Conservation (phyloP, 2,329 filamentous ascomycete species). For the Rhynchosporium graminicola region DNA sequence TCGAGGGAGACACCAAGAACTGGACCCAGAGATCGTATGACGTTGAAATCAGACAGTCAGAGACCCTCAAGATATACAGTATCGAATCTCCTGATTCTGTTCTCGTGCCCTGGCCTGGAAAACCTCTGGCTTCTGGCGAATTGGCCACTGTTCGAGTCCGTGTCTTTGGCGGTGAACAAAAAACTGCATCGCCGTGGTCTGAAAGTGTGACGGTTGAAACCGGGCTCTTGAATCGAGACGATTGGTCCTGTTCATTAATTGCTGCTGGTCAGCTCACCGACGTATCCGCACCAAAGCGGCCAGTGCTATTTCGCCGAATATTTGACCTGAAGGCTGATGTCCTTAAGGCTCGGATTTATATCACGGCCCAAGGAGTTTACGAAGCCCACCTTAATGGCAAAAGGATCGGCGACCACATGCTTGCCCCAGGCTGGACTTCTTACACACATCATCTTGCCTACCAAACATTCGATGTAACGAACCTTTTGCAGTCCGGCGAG, state of each 20-base stretch:
- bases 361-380: slow-evolving; percentile 43
- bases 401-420: slow-evolving; percentile 36
- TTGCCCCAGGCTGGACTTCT: slow-evolving; percentile 46
- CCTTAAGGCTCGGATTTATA: slow-evolving; percentile 40
- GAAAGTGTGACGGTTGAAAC: slow-evolving; percentile 38
- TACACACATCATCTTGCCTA: slow-evolving; percentile 53
- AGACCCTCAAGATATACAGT: slow-evolving; percentile 10
- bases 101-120: slow-evolving; percentile 48
- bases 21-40: slow-evolving; percentile 50
- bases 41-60: slow-evolving; percentile 43
- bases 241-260: slow-evolving; percentile 6
- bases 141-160: slow-evolving; percentile 36
- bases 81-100: slow-evolving; percentile 38
- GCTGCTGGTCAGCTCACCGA: not conserved
- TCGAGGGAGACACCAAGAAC: slow-evolving; percentile 43
- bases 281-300: slow-evolving; percentile 23
- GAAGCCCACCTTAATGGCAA: slow-evolving; percentile 42
- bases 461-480: slow-evolving; percentile 53
- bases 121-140: slow-evolving; percentile 37
- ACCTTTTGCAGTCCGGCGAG: slow-evolving; percentile 41
- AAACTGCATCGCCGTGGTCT: slow-evolving; percentile 37
- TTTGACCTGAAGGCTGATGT: slow-evolving; percentile 31
- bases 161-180: slow-evolving; percentile 28
- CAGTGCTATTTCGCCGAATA: slow-evolving; percentile 41
- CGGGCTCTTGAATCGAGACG: slow-evolving; percentile 37